phyloP scores from a whole-genome alignment of 1,139 yeast genomes.

The Magnusiomyces sp. region DNA sequence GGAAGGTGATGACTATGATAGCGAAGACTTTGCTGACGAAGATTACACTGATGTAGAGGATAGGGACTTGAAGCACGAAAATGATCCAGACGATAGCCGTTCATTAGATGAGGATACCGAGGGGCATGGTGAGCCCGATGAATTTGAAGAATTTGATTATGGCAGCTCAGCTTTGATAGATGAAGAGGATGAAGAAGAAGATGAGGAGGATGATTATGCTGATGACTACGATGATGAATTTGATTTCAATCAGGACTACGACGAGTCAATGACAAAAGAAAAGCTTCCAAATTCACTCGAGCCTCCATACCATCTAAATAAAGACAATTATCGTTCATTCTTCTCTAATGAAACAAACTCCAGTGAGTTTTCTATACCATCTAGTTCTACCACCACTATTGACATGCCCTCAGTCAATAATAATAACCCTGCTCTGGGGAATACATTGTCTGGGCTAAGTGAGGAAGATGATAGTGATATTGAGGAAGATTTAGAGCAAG shows the following conservation, averaged over 20 bases:
- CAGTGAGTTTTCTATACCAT: too few relatives aligned
- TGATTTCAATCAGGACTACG: conserved; percentile 1
- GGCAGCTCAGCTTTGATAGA: background rate
- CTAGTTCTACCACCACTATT: too few relatives aligned
- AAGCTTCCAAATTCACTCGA: conserved; percentile 5
- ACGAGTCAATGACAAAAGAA: too few relatives aligned
- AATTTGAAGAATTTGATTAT: conserved; percentile 2
- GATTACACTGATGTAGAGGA: conserved; percentile 9
- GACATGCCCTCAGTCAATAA: too few relatives aligned
- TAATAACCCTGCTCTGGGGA: background rate
- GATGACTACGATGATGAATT: conserved; percentile 11
- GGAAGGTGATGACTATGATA: conserved; percentile 65
- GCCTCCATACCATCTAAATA: too few relatives aligned
- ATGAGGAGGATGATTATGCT: conserved; percentile 16
- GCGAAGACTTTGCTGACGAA: conserved; percentile 16
- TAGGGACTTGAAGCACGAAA: conserved; percentile 18
- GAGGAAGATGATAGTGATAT: conserved; percentile 33
- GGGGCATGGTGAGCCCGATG: background rate
- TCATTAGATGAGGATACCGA: conserved; percentile 9
- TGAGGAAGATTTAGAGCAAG: conserved; percentile 30
- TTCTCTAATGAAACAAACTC: too few relatives aligned
- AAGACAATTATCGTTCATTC: too few relatives aligned
- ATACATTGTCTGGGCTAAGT: conserved; percentile 17
- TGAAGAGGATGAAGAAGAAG: conserved; percentile 10
- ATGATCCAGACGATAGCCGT: conserved; percentile 14